Percentiles rank a stretch among this genome's conserved stretches.
Conservation (phyloP, 192 early-diverging fungal species). For the Gamsiella multidivaricata region DNA sequence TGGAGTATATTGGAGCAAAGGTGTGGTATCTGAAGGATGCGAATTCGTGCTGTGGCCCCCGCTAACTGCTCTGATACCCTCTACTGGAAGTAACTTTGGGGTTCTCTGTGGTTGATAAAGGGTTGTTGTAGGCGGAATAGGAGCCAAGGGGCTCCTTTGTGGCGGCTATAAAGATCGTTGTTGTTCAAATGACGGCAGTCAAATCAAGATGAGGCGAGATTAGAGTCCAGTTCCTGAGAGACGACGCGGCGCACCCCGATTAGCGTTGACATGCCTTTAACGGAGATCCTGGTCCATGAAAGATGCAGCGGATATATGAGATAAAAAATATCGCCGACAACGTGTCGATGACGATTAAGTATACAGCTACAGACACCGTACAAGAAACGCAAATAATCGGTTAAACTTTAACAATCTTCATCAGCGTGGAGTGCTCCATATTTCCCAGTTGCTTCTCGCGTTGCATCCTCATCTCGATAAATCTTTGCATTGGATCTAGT, state of each 20-base stretch:
- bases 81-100: neutral
- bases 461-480: neutral
- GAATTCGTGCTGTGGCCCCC: too few relatives aligned
- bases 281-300: conserved; percentile 57
- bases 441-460: neutral
- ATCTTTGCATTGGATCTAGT: too few relatives aligned
- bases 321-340: conserved; percentile 50
- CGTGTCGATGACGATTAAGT: conserved; percentile 47
- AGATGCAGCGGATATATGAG: conserved; percentile 58
- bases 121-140: conserved; percentile 34
- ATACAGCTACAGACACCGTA: conserved; percentile 32
- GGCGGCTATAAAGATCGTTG: conserved; percentile 14
- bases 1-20: neutral
- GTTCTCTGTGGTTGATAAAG: conserved; percentile 21
- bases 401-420: neutral
- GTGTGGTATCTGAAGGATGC: conserved; percentile 16
- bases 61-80: neutral
- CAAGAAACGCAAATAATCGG: neutral
- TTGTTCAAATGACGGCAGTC: too few relatives aligned
- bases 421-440: neutral
- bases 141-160: conserved; percentile 3
- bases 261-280: conserved; percentile 39
- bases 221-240: too few relatives aligned
- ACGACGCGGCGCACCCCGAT: too few relatives aligned
- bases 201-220: too few relatives aligned